Evolutionary conservation across 768 basidiomycete species (phyloP), one percentile per base, ranked within the genome.

Genomic region (Agaricus sinodeliciosus): DNA sequence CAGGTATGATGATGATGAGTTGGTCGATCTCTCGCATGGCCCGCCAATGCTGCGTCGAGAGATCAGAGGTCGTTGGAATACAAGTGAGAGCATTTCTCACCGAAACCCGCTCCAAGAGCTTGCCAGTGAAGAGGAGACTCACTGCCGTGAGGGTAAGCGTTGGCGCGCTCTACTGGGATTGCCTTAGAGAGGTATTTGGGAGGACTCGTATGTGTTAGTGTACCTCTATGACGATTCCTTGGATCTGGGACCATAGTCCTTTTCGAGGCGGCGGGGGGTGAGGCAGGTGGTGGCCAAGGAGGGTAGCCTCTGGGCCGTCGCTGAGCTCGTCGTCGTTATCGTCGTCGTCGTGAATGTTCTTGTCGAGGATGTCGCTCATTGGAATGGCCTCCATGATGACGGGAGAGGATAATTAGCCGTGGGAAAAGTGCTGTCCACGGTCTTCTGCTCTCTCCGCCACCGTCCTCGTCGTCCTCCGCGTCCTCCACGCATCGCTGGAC

Each of bases 1-100:
- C 93, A 9, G 95, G 94, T 3, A 97, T 85, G 49, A 98, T 90
- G 76, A 98, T 92, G 60, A 98, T 93, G 51, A 98, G 84, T 65
- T 98, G 94, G 73, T 97, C 87, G 44, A 97, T 83, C 39, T 87
- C 79, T 44, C 76, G 75, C 81, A 99, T 94, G 28, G 94, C 93
- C 57, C 73, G 76, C 94, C 94, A 98, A 51, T 74, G 82, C 90
- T 94, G 22, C 31, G 36, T 28, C 28, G 26, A 22, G 28, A 11
- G 16, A 35, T 31, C 47, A 43, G 25, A 12, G 4, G 16, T 26
- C 7, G 25, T 43, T 39, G 13, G 35, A 42, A 18, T 47, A 9
- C 35, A 25, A 19, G n/a, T 27, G 55, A 44, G 35, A 43, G 27
- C 6, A 3, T 9, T n/a, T 71, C 79, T 57, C 57, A 93, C 91